Conservation (phyloP, 768 basidiomycete genomes). For the Pholiota microspora region DNA sequence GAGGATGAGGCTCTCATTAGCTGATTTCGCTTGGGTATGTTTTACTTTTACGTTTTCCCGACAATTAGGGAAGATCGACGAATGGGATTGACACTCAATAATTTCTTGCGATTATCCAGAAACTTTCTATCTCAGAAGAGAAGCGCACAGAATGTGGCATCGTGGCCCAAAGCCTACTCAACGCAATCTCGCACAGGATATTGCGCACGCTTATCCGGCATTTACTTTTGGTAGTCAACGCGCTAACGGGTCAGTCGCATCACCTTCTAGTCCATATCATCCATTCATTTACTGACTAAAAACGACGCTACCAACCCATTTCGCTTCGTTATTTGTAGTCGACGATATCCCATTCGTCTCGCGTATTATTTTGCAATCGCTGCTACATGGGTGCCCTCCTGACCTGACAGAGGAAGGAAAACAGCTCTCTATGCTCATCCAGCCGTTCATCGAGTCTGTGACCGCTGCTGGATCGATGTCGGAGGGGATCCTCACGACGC, state of each 20-base stretch:
- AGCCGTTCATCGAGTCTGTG: constrained; percentile 19
- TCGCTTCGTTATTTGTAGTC: constrained; percentile 33
- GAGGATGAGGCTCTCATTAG: constrained; percentile 54
- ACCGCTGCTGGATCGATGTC: constrained; percentile 1
- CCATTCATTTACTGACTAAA: no score
- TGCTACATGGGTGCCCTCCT: constrained; percentile 45
- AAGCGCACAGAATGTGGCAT: constrained; percentile 42
- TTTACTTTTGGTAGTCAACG: constrained; percentile 40
- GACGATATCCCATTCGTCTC: constrained; percentile 65
- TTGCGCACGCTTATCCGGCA: constrained; percentile 58
- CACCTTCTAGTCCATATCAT: no score
- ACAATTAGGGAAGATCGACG: not conserved
- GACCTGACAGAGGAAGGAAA: constrained; percentile 37
- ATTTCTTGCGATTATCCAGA: constrained; percentile 39
- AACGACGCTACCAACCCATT: no score
- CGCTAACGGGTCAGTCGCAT: constrained; percentile 46
- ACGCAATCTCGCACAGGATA: constrained; percentile 49
- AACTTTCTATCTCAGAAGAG: constrained; percentile 42
- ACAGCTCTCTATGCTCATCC: constrained; percentile 26
- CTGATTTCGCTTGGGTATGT: constrained; percentile 50
- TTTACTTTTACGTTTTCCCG: not conserved
- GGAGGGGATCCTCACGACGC: constrained; percentile 32
- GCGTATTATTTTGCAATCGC: constrained; percentile 58
- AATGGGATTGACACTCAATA: no score
- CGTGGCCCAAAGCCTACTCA: constrained; percentile 50